Evolutionary conservation across 2,329 filamentous ascomycete species (phyloP).

Genomic region (Penicillium sp.): DNA sequence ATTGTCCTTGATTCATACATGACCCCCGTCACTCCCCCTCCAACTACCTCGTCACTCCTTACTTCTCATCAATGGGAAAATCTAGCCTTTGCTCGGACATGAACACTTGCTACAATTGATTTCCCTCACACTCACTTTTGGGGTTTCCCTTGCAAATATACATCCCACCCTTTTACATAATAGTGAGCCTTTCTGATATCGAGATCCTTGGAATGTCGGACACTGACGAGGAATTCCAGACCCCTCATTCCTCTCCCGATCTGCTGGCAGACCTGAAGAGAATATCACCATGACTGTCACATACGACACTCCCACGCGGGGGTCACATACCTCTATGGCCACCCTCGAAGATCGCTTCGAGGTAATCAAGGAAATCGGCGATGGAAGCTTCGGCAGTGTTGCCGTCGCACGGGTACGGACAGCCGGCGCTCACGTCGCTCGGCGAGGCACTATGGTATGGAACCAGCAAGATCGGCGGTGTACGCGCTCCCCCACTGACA

Average conservation of each 20-base stretch:
- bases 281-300: constrained; percentile 70
- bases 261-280: constrained; percentile 45
- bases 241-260: constrained; percentile 28
- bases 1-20: constrained; percentile 25
- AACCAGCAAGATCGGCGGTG: constrained; percentile 9
- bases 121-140: constrained; percentile 15
- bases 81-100: constrained; percentile 31
- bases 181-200: constrained; percentile 6
- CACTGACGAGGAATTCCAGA: constrained; percentile 8
- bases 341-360: constrained; percentile 91
- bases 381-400: constrained; percentile 98
- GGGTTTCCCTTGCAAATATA: constrained; percentile 3
- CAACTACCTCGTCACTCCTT: constrained; percentile 29
- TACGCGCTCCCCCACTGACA: constrained; percentile 13
- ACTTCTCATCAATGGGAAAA: constrained; percentile 29
- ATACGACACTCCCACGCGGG: constrained; percentile 71
- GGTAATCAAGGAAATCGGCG: constrained; percentile 95
- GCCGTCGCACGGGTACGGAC: constrained; percentile 87
- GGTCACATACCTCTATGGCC: constrained; percentile 55
- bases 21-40: constrained; percentile 29
- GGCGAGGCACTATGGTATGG: constrained; percentile 88
- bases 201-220: neutral
- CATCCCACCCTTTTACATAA: constrained; percentile 19
- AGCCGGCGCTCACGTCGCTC: constrained; percentile 83
- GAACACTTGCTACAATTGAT: constrained; percentile 31